These are phyloP conservation scores for Ambrosiella xylebori DNA, from an alignment of 2,329 filamentous ascomycete species.

Conservation along the genomic window DNA sequence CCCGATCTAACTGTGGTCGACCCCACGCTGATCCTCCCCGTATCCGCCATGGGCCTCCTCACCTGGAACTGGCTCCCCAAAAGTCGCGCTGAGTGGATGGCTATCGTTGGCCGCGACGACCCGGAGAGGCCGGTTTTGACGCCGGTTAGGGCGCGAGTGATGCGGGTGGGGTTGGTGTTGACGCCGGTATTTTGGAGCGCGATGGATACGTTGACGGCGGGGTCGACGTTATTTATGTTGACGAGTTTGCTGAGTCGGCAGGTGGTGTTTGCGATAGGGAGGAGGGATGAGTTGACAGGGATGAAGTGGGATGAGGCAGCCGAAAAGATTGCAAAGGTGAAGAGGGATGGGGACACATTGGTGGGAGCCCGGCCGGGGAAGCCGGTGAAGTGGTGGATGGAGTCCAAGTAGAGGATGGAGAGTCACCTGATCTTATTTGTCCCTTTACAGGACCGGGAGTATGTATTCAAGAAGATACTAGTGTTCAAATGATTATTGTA, in stretches of 20 bases:
- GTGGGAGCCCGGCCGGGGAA: neutral
- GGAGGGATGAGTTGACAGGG: constrained; percentile 8
- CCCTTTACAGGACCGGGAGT: too few relatives aligned
- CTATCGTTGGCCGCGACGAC: constrained; percentile 9
- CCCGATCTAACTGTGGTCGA: constrained; percentile 34
- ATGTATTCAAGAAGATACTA: neutral
- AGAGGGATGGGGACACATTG: neutral
- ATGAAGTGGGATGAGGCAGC: constrained; percentile 1
- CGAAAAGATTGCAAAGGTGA: neutral
- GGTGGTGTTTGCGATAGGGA: neutral
- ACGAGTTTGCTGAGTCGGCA: constrained; percentile 7
- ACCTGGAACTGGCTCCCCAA: constrained; percentile 10
- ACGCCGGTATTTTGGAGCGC: constrained; percentile 9
- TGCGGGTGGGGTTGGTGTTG: constrained; percentile 6
- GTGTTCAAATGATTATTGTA: too few relatives aligned
- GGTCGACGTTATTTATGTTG: constrained; percentile 11
- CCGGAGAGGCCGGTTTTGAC: constrained; percentile 12
- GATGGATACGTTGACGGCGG: constrained; percentile 10
- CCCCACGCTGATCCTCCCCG: constrained; percentile 32
- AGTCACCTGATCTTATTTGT: neutral
- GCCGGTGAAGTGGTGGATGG: constrained; percentile 10
- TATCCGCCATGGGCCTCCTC: constrained; percentile 5
- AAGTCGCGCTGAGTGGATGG: constrained; percentile 7
- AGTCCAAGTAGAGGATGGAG: neutral
- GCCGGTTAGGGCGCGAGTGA: neutral